Base-by-base conservation (phyloP, 164 flowering plant genomes). In the Warburgia ugandensis region DNA sequence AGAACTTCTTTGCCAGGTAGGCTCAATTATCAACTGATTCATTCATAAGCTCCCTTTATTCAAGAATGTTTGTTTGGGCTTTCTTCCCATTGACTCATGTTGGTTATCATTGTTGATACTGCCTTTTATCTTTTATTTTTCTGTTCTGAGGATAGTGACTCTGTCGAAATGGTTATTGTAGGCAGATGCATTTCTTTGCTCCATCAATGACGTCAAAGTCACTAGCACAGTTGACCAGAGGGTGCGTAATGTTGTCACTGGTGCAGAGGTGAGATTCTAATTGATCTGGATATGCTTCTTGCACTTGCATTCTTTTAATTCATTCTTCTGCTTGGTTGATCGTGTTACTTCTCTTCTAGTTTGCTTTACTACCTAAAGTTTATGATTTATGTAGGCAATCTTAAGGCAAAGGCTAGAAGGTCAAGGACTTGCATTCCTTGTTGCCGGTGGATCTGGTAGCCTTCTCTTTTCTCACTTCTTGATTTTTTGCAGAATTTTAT, bases 101-200 rank as follows among this genome's bases (percentile, higher is more conserved):
- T 17, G 46, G 25, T n/a, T 26, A 17, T n/a, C 46, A 1, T 3
- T 42, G 45, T 26, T 42, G 10, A 17, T 2, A 8, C 27, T 21
- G 6, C 22, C 14, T 26, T 21, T 22, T 21, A 23, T 19, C 22
- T 42, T 13, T 19, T 22, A 23, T 17, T 2, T 11, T 11, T 12
- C 27, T 45, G 13, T 4, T 27, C 4, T 6, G 20, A 14, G 30
- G 5, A 25, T 20, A 49, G n/a, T 61, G 28, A 58, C 55, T 61
- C 26, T 17, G 43, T 54, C 17, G 16, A 54, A 41, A 48, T 75
- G 63, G 42, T 69, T 59, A 52, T 54, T 86, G 82, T 75, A 92
- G 99, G 94, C 97, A 75, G 99, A 92, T 86, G 94, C 95, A 41
- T 92, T 92, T 55, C 94, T 92, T 57, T 92, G 99, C 77, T 92